Conservation (phyloP, 1,284 basidiomycete species). For the Ganoderma lingzhi region DNA sequence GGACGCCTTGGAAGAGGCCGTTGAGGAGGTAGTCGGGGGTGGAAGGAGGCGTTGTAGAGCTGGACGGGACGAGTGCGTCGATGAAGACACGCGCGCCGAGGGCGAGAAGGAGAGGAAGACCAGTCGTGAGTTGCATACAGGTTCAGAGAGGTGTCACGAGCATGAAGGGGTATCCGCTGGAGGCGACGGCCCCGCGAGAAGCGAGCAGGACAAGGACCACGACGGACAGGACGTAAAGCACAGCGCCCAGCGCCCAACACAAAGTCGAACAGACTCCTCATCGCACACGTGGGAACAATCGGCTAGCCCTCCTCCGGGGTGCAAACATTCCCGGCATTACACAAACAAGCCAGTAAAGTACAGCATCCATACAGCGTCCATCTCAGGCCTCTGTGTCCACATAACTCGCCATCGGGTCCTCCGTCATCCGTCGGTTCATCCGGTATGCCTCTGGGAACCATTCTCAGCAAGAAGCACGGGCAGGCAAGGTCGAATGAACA, state of each 20-base stretch:
- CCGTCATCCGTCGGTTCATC: slow-evolving; percentile 71
- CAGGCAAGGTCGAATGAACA: slow-evolving; percentile 41
- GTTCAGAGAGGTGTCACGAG: slow-evolving; percentile 32
- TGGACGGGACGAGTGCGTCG: slow-evolving; percentile 51
- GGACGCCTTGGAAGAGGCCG: slow-evolving; percentile 79
- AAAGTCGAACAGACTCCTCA: slow-evolving; percentile 18
- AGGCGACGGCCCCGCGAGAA: slow-evolving; percentile 34
- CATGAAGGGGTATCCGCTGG: slow-evolving; percentile 36
- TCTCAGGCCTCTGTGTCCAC: slow-evolving; percentile 59
- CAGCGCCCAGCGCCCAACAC: slow-evolving; percentile 8
- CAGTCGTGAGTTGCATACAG: slow-evolving; percentile 50
- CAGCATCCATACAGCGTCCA: slow-evolving; percentile 27
- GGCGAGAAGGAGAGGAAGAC: slow-evolving; percentile 55
- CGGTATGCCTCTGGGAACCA: slow-evolving; percentile 81
- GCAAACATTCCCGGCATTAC: slow-evolving; percentile 18
- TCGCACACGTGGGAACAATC: slow-evolving; percentile 27
- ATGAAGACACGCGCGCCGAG: slow-evolving; percentile 76
- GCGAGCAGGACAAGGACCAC: slow-evolving; percentile 33
- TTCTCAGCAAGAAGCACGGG: not conserved
- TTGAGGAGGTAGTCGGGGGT: slow-evolving; percentile 68
- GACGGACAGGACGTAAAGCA: slow-evolving; percentile 19
- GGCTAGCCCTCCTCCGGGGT: not conserved
- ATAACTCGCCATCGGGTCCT: slow-evolving; percentile 93
- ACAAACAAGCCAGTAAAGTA: slow-evolving; percentile 30
- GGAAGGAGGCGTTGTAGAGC: slow-evolving; percentile 46